Percentiles rank a stretch among this genome's conserved stretches.
These are phyloP conservation scores for Gelatoporia subvermispora DNA, from an alignment of 768 basidiomycete genomes.

Conservation along the genomic window DNA sequence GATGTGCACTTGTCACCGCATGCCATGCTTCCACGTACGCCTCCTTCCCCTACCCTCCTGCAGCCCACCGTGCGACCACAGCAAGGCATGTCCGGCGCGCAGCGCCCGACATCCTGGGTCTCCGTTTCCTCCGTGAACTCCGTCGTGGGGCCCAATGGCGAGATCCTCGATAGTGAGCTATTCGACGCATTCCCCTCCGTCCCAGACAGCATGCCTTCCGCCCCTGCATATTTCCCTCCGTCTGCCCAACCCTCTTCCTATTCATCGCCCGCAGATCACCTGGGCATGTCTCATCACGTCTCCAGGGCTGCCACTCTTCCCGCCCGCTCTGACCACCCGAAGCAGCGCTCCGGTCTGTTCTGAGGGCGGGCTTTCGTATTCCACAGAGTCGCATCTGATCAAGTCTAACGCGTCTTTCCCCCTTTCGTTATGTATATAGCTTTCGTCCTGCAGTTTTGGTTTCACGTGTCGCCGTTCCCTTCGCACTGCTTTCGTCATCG, in stretches of 20 bases:
- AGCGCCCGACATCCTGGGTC: constrained; percentile 40
- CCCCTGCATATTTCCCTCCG: constrained; percentile 3
- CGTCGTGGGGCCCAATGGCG: constrained; percentile 27
- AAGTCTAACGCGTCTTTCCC: neutral
- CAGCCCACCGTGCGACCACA: neutral
- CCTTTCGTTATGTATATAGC: too few species aligned
- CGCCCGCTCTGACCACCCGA: constrained; percentile 10
- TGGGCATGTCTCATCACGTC: constrained; percentile 2
- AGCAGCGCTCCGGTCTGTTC: constrained; percentile 14
- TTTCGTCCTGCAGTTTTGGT: too few species aligned
- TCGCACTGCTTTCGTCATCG: neutral
- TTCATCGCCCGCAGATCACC: constrained; percentile 3
- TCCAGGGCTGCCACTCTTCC: constrained; percentile 5
- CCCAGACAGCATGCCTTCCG: constrained; percentile 30
- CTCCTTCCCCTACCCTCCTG: constrained; percentile 3
- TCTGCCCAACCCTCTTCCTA: constrained; percentile 6
- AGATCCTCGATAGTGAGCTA: constrained; percentile 53
- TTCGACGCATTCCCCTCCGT: constrained; percentile 75
- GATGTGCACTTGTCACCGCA: constrained; percentile 5
- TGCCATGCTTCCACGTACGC: neutral
- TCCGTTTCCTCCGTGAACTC: constrained; percentile 26
- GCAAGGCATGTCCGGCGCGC: constrained; percentile 1
- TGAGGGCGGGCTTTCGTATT: neutral
- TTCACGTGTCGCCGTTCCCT: constrained; percentile 1
- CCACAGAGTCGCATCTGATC: neutral